These are phyloP conservation scores for Aspergillus quadricinctus DNA, from an alignment of 2,329 filamentous ascomycete species.

Conservation along the genomic window DNA sequence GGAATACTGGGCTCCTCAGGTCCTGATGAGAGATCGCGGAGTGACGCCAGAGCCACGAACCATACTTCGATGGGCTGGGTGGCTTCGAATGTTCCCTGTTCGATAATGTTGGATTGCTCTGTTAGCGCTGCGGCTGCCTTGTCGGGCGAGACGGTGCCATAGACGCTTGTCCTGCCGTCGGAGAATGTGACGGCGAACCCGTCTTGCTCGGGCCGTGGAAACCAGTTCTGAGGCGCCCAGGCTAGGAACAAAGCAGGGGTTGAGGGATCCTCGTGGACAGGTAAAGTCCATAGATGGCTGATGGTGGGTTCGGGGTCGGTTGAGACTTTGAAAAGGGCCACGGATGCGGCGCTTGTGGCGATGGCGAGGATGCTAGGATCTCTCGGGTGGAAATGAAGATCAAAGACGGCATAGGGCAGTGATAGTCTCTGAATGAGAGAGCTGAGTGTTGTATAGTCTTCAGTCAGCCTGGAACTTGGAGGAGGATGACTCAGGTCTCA, in stretches of 20 bases:
- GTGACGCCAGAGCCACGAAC: constrained; percentile 33
- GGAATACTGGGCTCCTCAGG: constrained; percentile 6
- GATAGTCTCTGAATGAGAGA: constrained; percentile 54
- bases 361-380: constrained; percentile 60
- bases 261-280: constrained; percentile 50
- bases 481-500: constrained; percentile 8
- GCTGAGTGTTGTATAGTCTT: constrained; percentile 35
- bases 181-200: constrained; percentile 69
- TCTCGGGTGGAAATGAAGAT: constrained; percentile 72
- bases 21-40: constrained; percentile 1
- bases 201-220: constrained; percentile 26
- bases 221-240: constrained; percentile 59
- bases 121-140: constrained; percentile 4
- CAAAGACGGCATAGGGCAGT: constrained; percentile 72
- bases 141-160: constrained; percentile 39
- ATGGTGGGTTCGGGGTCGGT: constrained; percentile 20
- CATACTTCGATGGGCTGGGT: constrained; percentile 36
- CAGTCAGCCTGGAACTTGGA: neutral
- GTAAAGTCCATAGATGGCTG: constrained; percentile 39
- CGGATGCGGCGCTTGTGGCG: constrained; percentile 66
- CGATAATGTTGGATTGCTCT: constrained; percentile 11
- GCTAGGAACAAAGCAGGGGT: constrained; percentile 67
- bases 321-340: constrained; percentile 34
- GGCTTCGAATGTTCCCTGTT: constrained; percentile 25
- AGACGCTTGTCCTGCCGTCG: constrained; percentile 58